Evolutionary conservation across 805 yeast species (phyloP).

Genomic region (Hanseniaspora jakobsenii): DNA sequence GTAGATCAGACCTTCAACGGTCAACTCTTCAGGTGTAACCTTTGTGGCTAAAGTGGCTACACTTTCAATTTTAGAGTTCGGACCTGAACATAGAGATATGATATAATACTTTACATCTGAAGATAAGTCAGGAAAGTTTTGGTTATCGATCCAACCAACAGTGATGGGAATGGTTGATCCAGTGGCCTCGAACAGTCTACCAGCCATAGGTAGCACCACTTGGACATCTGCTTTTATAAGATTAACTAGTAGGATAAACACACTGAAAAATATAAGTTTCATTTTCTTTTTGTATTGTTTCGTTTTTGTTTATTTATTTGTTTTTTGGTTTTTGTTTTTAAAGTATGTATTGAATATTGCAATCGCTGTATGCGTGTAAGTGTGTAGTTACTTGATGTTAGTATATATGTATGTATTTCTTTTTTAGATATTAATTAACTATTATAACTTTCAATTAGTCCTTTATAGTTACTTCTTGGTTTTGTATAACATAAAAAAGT

Average conservation of each 20-base stretch:
- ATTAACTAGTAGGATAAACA: background rate
- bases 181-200: slow-evolving; percentile 17
- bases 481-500: too few relatives aligned
- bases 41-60: slow-evolving; percentile 26
- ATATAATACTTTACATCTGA: slow-evolving; percentile 40
- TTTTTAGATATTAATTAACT: too few relatives aligned
- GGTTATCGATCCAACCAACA: slow-evolving; percentile 45
- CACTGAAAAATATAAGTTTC: background rate
- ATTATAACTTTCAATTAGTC: too few relatives aligned
- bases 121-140: slow-evolving; percentile 33
- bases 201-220: slow-evolving; percentile 14
- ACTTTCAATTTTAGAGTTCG: slow-evolving; percentile 37
- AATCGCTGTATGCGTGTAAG: too few relatives aligned
- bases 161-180: slow-evolving; percentile 22
- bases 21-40: slow-evolving; percentile 26
- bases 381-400: too few relatives aligned
- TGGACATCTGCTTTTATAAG: slow-evolving; percentile 12
- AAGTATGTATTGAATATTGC: too few relatives aligned
- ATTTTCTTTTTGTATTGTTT: background rate
- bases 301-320: too few relatives aligned
- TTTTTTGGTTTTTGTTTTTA: too few relatives aligned
- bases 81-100: slow-evolving; percentile 53
- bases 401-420: too few relatives aligned
- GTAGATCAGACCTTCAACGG: slow-evolving; percentile 19
- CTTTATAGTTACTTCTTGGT: too few relatives aligned